phyloP scores from a whole-genome alignment of 345 rosid species.

The Pelargonium nanum region DNA sequence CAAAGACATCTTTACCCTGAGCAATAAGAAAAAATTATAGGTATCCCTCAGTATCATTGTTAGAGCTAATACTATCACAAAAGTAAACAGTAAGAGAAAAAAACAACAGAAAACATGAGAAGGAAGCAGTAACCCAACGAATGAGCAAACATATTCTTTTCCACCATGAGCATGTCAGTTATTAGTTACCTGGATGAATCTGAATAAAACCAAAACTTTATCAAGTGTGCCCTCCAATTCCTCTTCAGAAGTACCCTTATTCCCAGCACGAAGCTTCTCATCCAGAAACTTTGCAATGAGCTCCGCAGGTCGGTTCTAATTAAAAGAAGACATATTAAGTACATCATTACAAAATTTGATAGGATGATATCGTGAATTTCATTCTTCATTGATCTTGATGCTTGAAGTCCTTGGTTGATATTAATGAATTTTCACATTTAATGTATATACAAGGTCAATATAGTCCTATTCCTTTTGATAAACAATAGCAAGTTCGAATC shows the following conservation, averaged over 20 bases:
- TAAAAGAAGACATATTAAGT: background rate
- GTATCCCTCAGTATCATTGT: constrained; percentile 13
- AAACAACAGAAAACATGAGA: constrained; percentile 1
- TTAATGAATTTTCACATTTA: background rate
- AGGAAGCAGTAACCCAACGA: background rate
- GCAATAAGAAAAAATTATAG: constrained; percentile 7
- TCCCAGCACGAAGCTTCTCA: constrained; percentile 98
- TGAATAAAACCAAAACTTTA: constrained; percentile 88
- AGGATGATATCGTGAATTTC: background rate
- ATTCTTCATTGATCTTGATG: background rate
- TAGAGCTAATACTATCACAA: background rate
- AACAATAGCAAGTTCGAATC: too few relatives aligned
- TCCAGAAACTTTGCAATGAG: constrained; percentile 95
- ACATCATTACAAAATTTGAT: background rate
- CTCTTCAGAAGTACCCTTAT: constrained; percentile 99
- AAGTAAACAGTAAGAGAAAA: background rate
- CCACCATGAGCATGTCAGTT: constrained; percentile 4
- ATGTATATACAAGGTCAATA: too few relatives aligned
- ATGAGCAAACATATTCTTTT: constrained; percentile 8
- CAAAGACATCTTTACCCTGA: constrained; percentile 96
- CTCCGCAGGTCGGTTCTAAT: constrained; percentile 96
- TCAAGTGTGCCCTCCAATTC: constrained; percentile 97
- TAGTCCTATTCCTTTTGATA: too few relatives aligned
- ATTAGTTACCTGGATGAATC: constrained; percentile 92
- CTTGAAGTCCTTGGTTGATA: background rate